Base-by-base conservation (phyloP, 352 stramenopile species). In the Phytophthora ohioensis region DNA sequence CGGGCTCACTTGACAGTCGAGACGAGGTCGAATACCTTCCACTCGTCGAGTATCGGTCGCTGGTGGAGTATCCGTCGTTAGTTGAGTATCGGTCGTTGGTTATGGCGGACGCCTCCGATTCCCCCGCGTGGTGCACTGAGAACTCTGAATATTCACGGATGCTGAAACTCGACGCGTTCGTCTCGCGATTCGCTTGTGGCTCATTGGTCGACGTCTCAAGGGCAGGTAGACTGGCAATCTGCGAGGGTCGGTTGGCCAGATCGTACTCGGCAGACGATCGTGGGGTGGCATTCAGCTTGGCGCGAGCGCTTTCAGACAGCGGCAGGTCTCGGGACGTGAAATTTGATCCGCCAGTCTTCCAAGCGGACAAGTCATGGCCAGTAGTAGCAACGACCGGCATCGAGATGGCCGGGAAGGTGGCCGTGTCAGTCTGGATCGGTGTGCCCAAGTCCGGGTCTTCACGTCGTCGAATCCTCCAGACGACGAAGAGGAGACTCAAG, bases 81-180 rank as follows among this genome's bases (percentile, higher is more conserved):
- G 48, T 63, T 21, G 72, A 76, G 27, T 74, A 66, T 41, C 67
- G 53, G 1, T 73, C 61, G 56, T 55, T 58, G 13, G 53, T 61
- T 21, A 52, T 48, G 15, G 60, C 53, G 10, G 57, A 69, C 5
- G 55, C 21, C 27, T 74, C 62, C 39, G 69, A 77, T 59, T 75
- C 64, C 13, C 47, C 58, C 48, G 27, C 54, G 17, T 65, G 55
- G 55, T 64, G 54, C 15, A 69, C 27, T 6, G 73, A 80, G 27
- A 76, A 67, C 27, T 80, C 64, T 0, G 69, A 80, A 57, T 64
- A 69, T 3, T 47, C 69, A 34, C 73, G 68, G 48, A 80, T 64
- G 34, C 73, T 72, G 47, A 77, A 71, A 41, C 69, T 71, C 34
- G 67, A 79, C 46, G 55, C 42, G 15, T 67, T 80, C 3, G 69